Base-by-base conservation (phyloP, 768 basidiomycete genomes). In the Coprinellus aureogranulatus region DNA sequence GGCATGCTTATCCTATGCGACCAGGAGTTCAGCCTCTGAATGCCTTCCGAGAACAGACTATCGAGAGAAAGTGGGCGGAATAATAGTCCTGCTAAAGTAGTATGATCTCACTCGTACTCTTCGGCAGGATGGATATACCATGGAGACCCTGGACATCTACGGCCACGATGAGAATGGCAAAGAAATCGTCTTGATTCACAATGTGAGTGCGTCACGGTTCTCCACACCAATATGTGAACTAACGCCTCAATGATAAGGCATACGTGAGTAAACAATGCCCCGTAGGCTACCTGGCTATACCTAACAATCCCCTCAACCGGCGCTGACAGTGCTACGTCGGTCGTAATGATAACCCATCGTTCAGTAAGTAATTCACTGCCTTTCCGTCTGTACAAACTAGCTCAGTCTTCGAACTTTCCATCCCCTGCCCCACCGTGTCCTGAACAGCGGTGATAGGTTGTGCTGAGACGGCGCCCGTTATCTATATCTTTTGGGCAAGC, bases 321-420 rank as follows among this genome's bases (percentile, higher is more conserved):
- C n/a, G n/a, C n/a, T n/a, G n/a, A n/a, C 39, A 92, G 85, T 90
- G 92, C 57, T 98, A 96, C 67, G 91, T 97, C 6, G 95, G 94
- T 2, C 81, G 85, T 42, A 84, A 85, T 12, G 87, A 92, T 60
- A 97, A 96, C 61, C 91, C 92, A 0, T 93, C 92, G 0, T 97
- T 98, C 69, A 78, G 94, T 95, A 61, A 52, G 84, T 66, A n/a
- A n/a, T n/a, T n/a, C n/a, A n/a, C n/a, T n/a, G n/a, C n/a, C n/a
- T n/a, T n/a, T n/a, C n/a, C n/a, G n/a, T n/a, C n/a, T n/a, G n/a
- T n/a, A n/a, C n/a, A n/a, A n/a, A n/a, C n/a, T n/a, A n/a, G n/a
- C n/a, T n/a, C n/a, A n/a, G n/a, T n/a, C n/a, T n/a, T n/a, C n/a
- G n/a, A n/a, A n/a, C n/a, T n/a, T n/a, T n/a, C n/a, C n/a, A n/a